A percentile compares a stretch with the other conserved stretches of the same genome.
Evolutionary conservation across 495 filamentous ascomycete species (phyloP).

Genomic region (Friedmanniomyces simplex): DNA sequence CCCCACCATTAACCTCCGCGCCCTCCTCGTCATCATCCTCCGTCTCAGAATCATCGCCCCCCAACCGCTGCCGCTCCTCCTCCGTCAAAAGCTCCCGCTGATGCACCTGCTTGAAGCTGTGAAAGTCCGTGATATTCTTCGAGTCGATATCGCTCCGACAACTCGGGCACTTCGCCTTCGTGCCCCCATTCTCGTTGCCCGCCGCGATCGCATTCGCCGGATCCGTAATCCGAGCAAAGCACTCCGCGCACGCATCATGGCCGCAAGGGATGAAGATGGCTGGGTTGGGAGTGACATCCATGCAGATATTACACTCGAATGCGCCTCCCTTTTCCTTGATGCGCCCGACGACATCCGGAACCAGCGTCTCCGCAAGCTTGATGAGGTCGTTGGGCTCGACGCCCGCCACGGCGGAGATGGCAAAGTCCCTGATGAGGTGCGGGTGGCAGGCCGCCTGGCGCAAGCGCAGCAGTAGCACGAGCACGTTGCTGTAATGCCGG

Average conservation of each 20-base stretch:
- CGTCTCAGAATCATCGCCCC: slow-evolving; percentile 23
- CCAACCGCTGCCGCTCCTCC: slow-evolving; percentile 25
- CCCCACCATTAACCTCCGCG: slow-evolving; percentile 16
- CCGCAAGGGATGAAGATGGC: slow-evolving; percentile 78
- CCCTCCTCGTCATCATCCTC: slow-evolving; percentile 16
- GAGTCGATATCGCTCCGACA: slow-evolving; percentile 57
- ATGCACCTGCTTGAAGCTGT: slow-evolving; percentile 66
- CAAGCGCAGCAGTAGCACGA: slow-evolving; percentile 77
- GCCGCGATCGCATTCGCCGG: slow-evolving; percentile 43
- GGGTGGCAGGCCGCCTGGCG: slow-evolving; percentile 92
- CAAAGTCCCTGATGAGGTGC: slow-evolving; percentile 72
- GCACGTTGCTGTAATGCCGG: slow-evolving; percentile 71
- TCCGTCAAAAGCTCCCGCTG: slow-evolving; percentile 36
- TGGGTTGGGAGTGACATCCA: slow-evolving; percentile 64
- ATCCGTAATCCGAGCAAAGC: slow-evolving; percentile 63
- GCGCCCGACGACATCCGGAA: slow-evolving; percentile 50
- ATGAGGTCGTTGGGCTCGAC: slow-evolving; percentile 47
- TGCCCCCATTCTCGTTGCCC: slow-evolving; percentile 45
- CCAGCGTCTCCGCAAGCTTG: slow-evolving; percentile 54
- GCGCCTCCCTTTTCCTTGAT: slow-evolving; percentile 48
- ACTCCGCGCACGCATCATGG: slow-evolving; percentile 70
- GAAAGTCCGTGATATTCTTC: slow-evolving; percentile 60
- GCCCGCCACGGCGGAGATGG: slow-evolving; percentile 40
- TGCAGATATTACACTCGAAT: slow-evolving; percentile 67
- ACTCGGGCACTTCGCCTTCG: slow-evolving; percentile 56